Evolutionary conservation across 768 basidiomycete genomes (phyloP).

Genomic region (Boletus edulis): DNA sequence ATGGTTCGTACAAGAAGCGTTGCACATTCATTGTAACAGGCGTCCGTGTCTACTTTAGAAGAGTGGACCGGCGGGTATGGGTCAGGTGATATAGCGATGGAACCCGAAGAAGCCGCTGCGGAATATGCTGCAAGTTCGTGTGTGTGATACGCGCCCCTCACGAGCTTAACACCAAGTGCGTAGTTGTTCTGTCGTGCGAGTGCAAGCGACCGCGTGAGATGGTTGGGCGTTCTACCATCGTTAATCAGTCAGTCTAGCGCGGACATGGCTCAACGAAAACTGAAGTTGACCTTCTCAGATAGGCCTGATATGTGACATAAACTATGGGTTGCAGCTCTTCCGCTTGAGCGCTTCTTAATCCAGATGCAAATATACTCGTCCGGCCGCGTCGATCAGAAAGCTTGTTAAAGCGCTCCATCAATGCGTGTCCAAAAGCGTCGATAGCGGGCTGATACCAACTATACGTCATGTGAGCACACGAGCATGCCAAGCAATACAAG

Average conservation of each 20-base stretch:
- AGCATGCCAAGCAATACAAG: background rate
- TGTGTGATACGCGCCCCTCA: constrained; percentile 88
- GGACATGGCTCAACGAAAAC: background rate
- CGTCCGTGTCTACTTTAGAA: constrained; percentile 70
- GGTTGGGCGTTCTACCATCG: constrained; percentile 55
- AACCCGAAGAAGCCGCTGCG: constrained; percentile 19
- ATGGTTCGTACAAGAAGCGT: constrained; percentile 54
- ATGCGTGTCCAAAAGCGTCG: constrained; percentile 71
- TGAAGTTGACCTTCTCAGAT: constrained; percentile 61
- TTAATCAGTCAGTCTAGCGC: background rate
- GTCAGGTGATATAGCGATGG: constrained; percentile 55
- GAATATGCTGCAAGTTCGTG: constrained; percentile 58
- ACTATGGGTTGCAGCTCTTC: constrained; percentile 61
- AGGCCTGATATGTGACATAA: constrained; percentile 89
- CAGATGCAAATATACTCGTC: constrained; percentile 1
- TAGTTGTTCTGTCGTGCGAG: constrained; percentile 68
- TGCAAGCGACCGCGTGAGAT: constrained; percentile 60
- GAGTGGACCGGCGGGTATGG: constrained; percentile 64
- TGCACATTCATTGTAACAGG: constrained; percentile 65
- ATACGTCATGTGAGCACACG: constrained; percentile 6
- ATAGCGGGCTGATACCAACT: constrained; percentile 76
- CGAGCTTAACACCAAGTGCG: constrained; percentile 86
- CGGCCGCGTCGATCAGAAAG: constrained; percentile 14
- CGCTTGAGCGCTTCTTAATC: background rate
- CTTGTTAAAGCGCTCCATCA: constrained; percentile 78